phyloP scores from a whole-genome alignment of 179 eudicot species.

The Vitellaria paradoxa region DNA sequence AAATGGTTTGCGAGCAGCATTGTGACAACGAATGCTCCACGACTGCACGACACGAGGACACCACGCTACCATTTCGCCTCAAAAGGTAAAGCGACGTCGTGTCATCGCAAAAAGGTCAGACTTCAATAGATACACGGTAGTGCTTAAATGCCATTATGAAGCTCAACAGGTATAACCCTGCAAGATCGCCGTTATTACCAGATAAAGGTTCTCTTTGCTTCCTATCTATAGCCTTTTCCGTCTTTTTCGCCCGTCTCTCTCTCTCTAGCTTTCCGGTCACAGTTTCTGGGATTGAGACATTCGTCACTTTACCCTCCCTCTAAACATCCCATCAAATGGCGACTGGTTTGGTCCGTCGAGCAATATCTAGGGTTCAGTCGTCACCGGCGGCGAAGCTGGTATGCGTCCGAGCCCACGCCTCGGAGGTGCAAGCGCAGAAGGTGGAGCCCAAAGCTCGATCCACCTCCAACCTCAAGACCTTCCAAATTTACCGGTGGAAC shows the following conservation, averaged over 20 bases:
- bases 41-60: slow-evolving; percentile 24
- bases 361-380: slow-evolving; percentile 26
- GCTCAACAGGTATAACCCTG: slow-evolving; percentile 19
- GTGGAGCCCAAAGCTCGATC: slow-evolving; percentile 26
- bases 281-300: too few species aligned
- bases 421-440: slow-evolving; percentile 37
- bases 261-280: neutral
- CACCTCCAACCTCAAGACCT: slow-evolving; percentile 43
- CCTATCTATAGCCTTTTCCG: neutral
- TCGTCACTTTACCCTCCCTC: neutral
- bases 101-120: slow-evolving; percentile 17
- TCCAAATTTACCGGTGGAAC: slow-evolving; percentile 96
- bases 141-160: neutral
- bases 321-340: slow-evolving; percentile 40
- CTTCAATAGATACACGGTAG: slow-evolving; percentile 5
- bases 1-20: too few species aligned
- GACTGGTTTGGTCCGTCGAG: slow-evolving; percentile 52
- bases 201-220: neutral
- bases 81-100: slow-evolving; percentile 26
- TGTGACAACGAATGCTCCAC: neutral
- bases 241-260: neutral
- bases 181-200: neutral
- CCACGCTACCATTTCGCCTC: slow-evolving; percentile 26
- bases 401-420: slow-evolving; percentile 45
- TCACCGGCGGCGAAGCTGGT: slow-evolving; percentile 31